Evolutionary conservation across 1,284 basidiomycete species (phyloP), one percentile per base, ranked within the genome.

Genomic region (Tremellales sp.): DNA sequence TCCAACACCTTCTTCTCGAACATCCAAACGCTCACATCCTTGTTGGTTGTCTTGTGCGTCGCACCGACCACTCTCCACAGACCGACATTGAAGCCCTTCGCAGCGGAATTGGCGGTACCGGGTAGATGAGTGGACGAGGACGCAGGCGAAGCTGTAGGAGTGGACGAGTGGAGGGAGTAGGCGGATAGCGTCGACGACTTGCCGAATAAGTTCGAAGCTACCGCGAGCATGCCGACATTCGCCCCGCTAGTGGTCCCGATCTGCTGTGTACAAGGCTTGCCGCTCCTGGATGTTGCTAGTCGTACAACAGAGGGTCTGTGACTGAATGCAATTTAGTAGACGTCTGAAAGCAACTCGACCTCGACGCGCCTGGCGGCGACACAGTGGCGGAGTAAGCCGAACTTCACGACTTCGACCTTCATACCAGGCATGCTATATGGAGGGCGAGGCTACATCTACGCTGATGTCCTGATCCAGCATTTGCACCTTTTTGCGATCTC

Each of bases 21-120:
- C 22, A 81, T 80, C 92, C 92, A 96, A 21, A 96, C 83, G 36
- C 84, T 86, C 4, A 93, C 90, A 53, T 84, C 84, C 74, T 94
- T 94, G 55, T 80, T 80, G 2, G 88, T 93, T 40, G 85, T 82
- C 76, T 90, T 93, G 75, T 96, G 91, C 15, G 80, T 81, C 2
- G 86, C 91, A 2, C 82, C 78, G 55, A 90, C 82, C 1, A 96
- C 85, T 61, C 80, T 85, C 91, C 91, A 96, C 49, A 89, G 75
- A 1, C 90, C 90, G n/a, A 92, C 82, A 58, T 77, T 77, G 55
- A 89, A 82, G 4, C 83, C 24, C 44, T 58, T 58, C 2, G 46
- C 41, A 68, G 82, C 79, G 17, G 56, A 61, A 37, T 17, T 24
- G 10, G 27, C 31, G 17, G 12, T 31, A 51, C 41, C 42, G 0